These are phyloP conservation scores for Ogataea henricii DNA, from an alignment of 805 yeast genomes.

Conservation along the genomic window DNA sequence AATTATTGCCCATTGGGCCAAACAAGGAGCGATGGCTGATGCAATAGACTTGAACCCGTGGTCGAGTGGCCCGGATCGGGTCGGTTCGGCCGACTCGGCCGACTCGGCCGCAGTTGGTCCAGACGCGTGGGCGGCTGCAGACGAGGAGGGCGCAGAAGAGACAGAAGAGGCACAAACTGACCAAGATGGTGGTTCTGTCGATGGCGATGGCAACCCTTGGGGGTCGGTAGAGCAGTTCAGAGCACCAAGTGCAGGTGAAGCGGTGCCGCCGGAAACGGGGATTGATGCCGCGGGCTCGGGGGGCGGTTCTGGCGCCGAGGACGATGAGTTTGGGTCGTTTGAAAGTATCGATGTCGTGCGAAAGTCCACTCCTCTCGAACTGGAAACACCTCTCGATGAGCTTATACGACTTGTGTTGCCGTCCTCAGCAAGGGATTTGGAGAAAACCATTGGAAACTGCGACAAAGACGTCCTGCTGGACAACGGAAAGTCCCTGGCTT, in stretches of 20 bases:
- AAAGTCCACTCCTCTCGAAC: not conserved
- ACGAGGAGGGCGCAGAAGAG: not conserved
- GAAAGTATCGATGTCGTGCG: conserved; percentile 15
- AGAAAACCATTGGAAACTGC: not conserved
- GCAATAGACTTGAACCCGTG: conserved; percentile 16
- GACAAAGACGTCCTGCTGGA: not conserved
- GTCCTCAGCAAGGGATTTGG: not conserved
- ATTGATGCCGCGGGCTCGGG: too few relatives aligned
- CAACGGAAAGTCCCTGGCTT: conserved; percentile 11
- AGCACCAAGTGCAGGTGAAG: not conserved
- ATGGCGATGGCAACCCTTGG: not conserved
- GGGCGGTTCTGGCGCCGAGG: conserved; percentile 6
- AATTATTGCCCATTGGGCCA: not conserved
- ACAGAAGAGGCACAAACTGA: not conserved
- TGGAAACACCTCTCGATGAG: conserved; percentile 10
- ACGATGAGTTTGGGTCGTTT: conserved; percentile 32
- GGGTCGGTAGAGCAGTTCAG: conserved; percentile 3
- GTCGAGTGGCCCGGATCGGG: conserved; percentile 6
- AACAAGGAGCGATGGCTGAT: not conserved
- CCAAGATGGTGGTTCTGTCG: not conserved
- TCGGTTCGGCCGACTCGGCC: not conserved
- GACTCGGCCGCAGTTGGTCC: not conserved
- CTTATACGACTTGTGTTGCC: conserved; percentile 11
- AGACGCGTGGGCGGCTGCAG: not conserved
- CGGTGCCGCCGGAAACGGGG: not conserved